These are phyloP conservation scores for Acer negundo DNA, from an alignment of 345 rosid genomes.

Conservation along the genomic window DNA sequence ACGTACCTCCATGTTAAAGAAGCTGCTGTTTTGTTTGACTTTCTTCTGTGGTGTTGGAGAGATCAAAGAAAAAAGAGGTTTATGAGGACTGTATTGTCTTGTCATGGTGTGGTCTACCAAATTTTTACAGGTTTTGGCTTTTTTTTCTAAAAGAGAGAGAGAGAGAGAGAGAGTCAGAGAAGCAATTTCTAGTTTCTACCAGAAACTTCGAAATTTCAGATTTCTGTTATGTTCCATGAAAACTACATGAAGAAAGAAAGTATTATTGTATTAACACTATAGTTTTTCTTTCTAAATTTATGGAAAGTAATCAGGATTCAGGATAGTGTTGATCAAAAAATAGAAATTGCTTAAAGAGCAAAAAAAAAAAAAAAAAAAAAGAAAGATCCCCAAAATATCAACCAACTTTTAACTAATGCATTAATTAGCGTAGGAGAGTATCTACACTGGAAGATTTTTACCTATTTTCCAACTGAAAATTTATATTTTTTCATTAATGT, in stretches of 20 bases:
- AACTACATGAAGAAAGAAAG: no score
- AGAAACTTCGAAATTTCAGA: no score
- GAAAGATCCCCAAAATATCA: no score
- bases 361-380: no score
- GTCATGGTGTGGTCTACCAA: neutral
- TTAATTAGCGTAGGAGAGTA: no score
- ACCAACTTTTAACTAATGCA: no score
- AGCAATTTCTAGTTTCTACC: no score
- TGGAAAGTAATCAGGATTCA: neutral
- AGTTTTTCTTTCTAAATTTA: neutral
- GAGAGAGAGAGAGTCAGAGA: neutral
- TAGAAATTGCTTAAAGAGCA: neutral
- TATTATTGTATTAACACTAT: no score
- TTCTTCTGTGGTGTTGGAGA: conserved; percentile 1
- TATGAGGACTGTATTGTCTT: neutral
- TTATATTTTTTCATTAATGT: no score
- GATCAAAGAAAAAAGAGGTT: neutral
- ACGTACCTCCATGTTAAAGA: neutral
- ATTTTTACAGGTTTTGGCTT: neutral
- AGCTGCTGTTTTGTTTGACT: conserved; percentile 20
- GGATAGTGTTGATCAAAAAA: neutral
- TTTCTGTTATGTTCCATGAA: no score
- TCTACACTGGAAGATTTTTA: no score
- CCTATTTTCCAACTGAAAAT: no score
- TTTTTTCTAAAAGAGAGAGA: neutral